phyloP scores from a whole-genome alignment of 2,329 filamentous ascomycete genomes.

The Clonostachys rosea region DNA sequence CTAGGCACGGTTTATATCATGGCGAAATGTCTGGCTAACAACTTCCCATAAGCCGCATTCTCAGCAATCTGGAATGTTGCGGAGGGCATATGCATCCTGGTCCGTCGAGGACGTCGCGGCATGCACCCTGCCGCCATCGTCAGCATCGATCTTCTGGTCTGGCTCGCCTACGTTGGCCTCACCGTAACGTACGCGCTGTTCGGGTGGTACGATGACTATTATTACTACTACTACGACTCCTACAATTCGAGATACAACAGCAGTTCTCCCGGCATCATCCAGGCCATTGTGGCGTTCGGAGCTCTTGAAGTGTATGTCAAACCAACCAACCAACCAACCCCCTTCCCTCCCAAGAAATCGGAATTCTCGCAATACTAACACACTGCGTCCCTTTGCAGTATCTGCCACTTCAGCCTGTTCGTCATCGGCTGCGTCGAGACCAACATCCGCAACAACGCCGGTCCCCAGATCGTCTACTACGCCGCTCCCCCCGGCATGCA shows the following conservation, averaged over 20 bases:
- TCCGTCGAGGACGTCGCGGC: conserved; percentile 4
- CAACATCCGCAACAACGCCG: conserved; percentile 7
- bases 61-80: conserved; percentile 5
- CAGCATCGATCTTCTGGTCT: conserved; percentile 6
- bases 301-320: conserved; percentile 3
- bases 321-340: neutral
- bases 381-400: conserved; percentile 2
- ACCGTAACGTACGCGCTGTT: neutral
- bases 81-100: conserved; percentile 5
- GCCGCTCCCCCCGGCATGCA: neutral
- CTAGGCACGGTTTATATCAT: neutral
- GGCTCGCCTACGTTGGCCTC: conserved; percentile 3
- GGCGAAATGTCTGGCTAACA: neutral
- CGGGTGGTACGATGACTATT: neutral
- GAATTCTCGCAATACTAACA: neutral
- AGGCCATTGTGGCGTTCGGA: conserved; percentile 1
- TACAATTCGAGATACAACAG: neutral
- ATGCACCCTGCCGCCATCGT: conserved; percentile 7
- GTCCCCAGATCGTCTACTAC: conserved; percentile 8
- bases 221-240: neutral
- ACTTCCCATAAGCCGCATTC: conserved; percentile 1
- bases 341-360: neutral
- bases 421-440: conserved; percentile 13
- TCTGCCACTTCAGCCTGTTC: conserved; percentile 11
- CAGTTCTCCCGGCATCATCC: neutral